Base-by-base conservation (phyloP, 2,329 filamentous ascomycete species). In the Xylaria arbuscula region DNA sequence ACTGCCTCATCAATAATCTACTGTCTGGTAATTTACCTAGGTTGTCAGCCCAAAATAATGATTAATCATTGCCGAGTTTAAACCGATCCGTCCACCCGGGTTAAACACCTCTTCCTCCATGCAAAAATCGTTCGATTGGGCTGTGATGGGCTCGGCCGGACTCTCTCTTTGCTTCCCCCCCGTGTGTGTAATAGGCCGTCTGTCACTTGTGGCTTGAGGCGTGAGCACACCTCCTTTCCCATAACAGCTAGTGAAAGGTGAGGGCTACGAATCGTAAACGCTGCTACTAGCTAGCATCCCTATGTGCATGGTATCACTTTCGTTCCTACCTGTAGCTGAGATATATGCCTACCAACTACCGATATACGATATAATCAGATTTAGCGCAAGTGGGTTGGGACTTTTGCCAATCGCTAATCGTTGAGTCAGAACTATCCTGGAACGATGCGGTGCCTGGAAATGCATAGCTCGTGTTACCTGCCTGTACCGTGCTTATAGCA, bases 101-200 rank as follows among this genome's bases (percentile, higher is more conserved):
- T 42, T n/a, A 19, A 36, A 34, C 24, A 22, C 11, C 24, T 11
- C 17, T 15, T 15, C 53, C 48, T 50, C 42, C 57, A 51, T 66
- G 64, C 64, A 66, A 24, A 24, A 34, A 66, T 66, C 57, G 10
- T 62, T 34, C 51, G 56, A 66, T 61, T 48, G 48, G 63, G 63
- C 63, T 66, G 54, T 9, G 17, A 55, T 50, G 48, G 63, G 22
- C 53, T 62, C 57, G 50, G 57, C 64, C 36, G 42, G 64, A 50
- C 57, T 61, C 51, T 40, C 32, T 48, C 5, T 15, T n/a, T 11
- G 15, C 32, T 38, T 22, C 32, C 45, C 56, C 40, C n/a, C 55
- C 55, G 38, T 57, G 38, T 32, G 55, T 17, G 55, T 47, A 57
- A 17, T n/a, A 28, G 17, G 32, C 38, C 1, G 24, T 45, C 42